Evolutionary conservation across 441 rosid species (phyloP), one percentile per base, ranked within the genome.

Genomic region (Adansonia gregorii): DNA sequence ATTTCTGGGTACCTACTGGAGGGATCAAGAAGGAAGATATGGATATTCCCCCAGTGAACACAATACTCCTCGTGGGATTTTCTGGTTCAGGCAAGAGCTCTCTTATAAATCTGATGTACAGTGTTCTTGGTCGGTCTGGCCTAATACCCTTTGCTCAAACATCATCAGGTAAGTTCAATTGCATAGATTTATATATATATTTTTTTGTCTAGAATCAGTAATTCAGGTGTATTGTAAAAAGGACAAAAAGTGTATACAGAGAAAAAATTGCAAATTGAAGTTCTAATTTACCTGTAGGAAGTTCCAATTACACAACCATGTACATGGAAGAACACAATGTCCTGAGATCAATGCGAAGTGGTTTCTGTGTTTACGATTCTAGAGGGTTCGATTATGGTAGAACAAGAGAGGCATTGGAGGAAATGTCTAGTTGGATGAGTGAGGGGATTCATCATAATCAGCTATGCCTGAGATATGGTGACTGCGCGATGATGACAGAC

Each of bases 1-100:
- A 89, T 78, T 88, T 83, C 65, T 89, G 92, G 94, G 81, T 87
- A 6, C 91, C 94, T 19, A 82, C 88, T 0, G 94, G 90, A 35
- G 91, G 94, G 2, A 51, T 89, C 20, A 71, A 45, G 35, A 87
- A 82, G 81, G 90, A 84, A 80, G 85, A 81, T 7, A 82, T 87
- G 88, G 89, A 86, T 54, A 87, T 90, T 77, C 92, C 92, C 2
- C 79, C 88, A 2, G 79, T 73, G 31, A 80, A 72, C 80, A 87
- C 94, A 2, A 81, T 90, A 60, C 92, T 90, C 48, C 69, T 90
- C 77, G 85, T 84, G 82, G 94, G 92, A 9, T 85, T 88, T 81
- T 78, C 85, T 48, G 89, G 89, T 31, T 84, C 92, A 14, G 91
- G 92, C 61, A 90, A 90, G 80, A 87, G 91, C 86, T 87, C 94